Base-by-base conservation (phyloP, 2,329 filamentous ascomycete species). In the Fusarium drepaniforme region DNA sequence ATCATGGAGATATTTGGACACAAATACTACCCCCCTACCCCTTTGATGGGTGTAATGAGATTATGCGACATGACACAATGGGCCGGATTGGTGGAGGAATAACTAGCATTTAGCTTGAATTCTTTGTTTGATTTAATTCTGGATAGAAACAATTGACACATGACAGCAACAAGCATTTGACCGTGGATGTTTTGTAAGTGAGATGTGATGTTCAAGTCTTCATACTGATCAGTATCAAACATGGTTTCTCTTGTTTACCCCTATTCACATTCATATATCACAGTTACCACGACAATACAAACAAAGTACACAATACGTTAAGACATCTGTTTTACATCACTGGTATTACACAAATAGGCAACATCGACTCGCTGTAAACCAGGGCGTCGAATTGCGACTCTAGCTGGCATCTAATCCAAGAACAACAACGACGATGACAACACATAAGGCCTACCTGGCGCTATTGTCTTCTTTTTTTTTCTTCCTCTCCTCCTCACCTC, bases 391-490 rank as follows among this genome's bases (percentile, higher is more conserved):
- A 73, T 77, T 77, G 63, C 69, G 71, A 73, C 75, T 75, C 75
- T 78, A 78, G 49, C 75, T 76, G 77, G 77, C 71, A 75, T 78
- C 77, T 78, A 76, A 72, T 72, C 72, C 71, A 77, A 75, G 46
- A 76, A 68, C 38, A 64, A 67, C 65, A 57, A 68, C 65, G 46
- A 51, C 46, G 25, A 51, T 30, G 49, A 70, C 66, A 53, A 62
- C 67, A 63, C 46, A 53, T 58, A 68, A 44, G 67, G 49, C 62
- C 64, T 62, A 66, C 44, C 73, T 68, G 67, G 51, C 68, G 64
- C 64, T 59, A 44, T 69, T 61, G 59, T 61, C 71, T 76, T 71
- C 60, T 66, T 65, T 60, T 65, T 60, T 57, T 33, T 30, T 16
- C 40, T 51, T 57, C 56, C 33, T 13, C 59, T 42, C 44, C 38